Conservation (phyloP, 441 rosid species). For the Breynia disticha region DNA sequence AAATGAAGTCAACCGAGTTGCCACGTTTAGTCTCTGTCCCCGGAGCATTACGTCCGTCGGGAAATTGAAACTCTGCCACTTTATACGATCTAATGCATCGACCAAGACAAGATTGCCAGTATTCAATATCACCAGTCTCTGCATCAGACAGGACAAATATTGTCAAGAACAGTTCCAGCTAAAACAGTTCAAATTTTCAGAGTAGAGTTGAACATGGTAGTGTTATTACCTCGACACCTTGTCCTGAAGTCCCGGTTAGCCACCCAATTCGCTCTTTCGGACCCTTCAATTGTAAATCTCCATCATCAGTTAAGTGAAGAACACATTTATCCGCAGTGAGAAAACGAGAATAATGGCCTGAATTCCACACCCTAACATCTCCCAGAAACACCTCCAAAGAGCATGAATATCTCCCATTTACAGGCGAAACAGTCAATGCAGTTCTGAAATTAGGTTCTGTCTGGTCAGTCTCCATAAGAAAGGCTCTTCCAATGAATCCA, state of each 20-base stretch:
- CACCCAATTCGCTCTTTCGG: slow-evolving; percentile 42
- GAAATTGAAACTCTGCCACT: slow-evolving; percentile 94
- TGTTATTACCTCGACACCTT: slow-evolving; percentile 84
- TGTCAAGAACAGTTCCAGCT: too few species aligned
- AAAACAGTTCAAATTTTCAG: too few species aligned
- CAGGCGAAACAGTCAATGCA: slow-evolving; percentile 59
- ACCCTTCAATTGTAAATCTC: slow-evolving; percentile 67
- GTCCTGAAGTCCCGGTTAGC: slow-evolving; percentile 74
- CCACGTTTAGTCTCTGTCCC: slow-evolving; percentile 75
- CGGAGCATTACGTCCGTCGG: slow-evolving; percentile 72
- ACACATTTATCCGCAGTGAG: slow-evolving; percentile 43
- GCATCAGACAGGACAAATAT: slow-evolving; percentile 14
- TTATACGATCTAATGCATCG: slow-evolving; percentile 40
- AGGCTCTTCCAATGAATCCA: slow-evolving; percentile 64
- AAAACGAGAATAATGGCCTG: slow-evolving; percentile 68
- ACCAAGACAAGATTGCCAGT: slow-evolving; percentile 65
- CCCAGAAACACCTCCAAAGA: slow-evolving; percentile 67
- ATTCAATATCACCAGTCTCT: slow-evolving; percentile 56
- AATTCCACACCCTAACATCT: slow-evolving; percentile 82
- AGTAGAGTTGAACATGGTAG: neutral
- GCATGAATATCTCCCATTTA: slow-evolving; percentile 42
- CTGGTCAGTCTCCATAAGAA: slow-evolving; percentile 38
- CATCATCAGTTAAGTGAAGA: slow-evolving; percentile 49
- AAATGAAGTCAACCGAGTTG: slow-evolving; percentile 70
- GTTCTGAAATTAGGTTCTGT: slow-evolving; percentile 42